phyloP scores from a whole-genome alignment of 345 rosid species.

The Citrus cavaleriei region DNA sequence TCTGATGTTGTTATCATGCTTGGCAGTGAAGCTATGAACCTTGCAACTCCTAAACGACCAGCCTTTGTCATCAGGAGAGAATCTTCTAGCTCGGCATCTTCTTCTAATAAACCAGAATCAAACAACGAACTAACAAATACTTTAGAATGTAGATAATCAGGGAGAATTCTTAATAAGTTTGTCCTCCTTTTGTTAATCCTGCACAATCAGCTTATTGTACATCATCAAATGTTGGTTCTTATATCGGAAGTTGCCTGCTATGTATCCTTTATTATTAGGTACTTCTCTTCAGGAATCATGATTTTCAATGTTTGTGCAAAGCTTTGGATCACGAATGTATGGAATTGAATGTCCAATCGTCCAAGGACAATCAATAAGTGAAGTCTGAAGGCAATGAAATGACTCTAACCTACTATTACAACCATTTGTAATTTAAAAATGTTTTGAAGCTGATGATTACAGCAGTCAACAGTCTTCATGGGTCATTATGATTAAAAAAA shows the following conservation, averaged over 20 bases:
- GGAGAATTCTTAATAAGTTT: neutral
- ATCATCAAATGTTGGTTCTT: neutral
- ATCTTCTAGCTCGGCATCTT: neutral
- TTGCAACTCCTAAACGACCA: slow-evolving; percentile 47
- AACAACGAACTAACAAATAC: neutral
- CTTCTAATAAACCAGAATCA: slow-evolving; percentile 1
- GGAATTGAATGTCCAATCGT: no score
- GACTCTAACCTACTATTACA: neutral
- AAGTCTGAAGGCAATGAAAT: no score
- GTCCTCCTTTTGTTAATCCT: neutral
- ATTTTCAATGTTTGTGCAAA: no score
- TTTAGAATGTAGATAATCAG: neutral
- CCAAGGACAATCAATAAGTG: no score
- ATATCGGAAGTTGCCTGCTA: neutral
- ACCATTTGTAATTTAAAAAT: neutral
- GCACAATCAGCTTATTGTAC: neutral
- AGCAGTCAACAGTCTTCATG: neutral
- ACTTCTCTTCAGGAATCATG: no score
- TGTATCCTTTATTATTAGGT: no score
- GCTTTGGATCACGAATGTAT: no score
- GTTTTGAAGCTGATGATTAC: neutral
- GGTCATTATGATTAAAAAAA: neutral
- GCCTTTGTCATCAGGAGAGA: slow-evolving; percentile 37
- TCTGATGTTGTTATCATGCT: slow-evolving; percentile 46
- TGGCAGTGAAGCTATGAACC: slow-evolving; percentile 24